Conservation (phyloP, 148 eudicot genomes). For the Fallopia convolvulus region DNA sequence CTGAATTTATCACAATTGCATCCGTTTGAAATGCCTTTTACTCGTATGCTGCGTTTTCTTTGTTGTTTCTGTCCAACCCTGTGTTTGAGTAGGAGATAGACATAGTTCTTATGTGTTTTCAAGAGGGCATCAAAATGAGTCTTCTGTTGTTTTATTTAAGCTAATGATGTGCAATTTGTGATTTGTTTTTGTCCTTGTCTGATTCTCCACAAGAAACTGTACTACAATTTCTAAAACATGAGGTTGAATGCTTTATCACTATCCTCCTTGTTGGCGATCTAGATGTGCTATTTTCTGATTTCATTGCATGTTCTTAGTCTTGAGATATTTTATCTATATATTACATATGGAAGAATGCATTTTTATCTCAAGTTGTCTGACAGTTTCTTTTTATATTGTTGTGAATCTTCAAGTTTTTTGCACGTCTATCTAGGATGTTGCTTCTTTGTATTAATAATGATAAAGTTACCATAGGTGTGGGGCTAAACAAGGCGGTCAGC, state of each 20-base stretch:
- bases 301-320: background rate
- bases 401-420: background rate
- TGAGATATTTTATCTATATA: background rate
- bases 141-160: background rate
- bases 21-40: background rate
- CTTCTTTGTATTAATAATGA: background rate
- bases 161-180: background rate
- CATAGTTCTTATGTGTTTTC: background rate
- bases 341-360: background rate
- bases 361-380: background rate
- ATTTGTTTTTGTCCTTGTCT: background rate
- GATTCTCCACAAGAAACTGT: background rate
- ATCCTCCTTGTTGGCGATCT: background rate
- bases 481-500: conserved; percentile 68
- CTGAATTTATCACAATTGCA: background rate
- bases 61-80: background rate
- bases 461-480: conserved; percentile 41
- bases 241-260: background rate
- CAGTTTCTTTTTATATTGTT: background rate
- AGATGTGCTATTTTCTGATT: background rate
- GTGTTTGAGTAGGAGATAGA: background rate
- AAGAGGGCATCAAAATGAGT: background rate
- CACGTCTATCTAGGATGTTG: background rate
- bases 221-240: background rate
- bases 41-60: background rate